Evolutionary conservation across 495 filamentous ascomycete genomes (phyloP).

Genomic region (Penicillium crystallinum): DNA sequence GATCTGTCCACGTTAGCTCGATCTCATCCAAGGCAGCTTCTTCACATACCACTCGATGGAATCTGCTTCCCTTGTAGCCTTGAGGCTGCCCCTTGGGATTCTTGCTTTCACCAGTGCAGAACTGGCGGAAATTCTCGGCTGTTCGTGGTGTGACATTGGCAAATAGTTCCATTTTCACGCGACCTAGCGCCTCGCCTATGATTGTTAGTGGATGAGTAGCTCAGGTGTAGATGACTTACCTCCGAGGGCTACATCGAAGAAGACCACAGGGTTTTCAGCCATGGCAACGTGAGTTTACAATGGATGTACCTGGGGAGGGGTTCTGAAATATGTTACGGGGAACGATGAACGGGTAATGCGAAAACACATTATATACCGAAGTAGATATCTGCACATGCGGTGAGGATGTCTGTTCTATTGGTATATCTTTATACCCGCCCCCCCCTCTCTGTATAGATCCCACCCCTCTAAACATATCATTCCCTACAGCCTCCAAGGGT

Average conservation of each 20-base stretch:
- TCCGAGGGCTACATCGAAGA: conserved; percentile 90
- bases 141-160: conserved; percentile 77
- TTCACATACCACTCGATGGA: conserved; percentile 81
- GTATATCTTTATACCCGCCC: too few relatives aligned
- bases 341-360: too few relatives aligned
- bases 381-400: too few relatives aligned
- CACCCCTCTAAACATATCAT: too few relatives aligned
- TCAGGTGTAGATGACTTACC: too few relatives aligned
- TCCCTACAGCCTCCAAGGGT: too few relatives aligned
- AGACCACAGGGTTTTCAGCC: conserved; percentile 61
- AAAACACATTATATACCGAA: too few relatives aligned
- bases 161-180: conserved; percentile 93
- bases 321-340: too few relatives aligned
- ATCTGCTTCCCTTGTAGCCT: conserved; percentile 91
- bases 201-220: too few relatives aligned
- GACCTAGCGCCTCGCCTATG: conserved; percentile 81
- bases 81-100: conserved; percentile 72
- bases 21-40: neutral
- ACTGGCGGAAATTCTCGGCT: conserved; percentile 95
- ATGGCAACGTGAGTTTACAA: conserved; percentile 1
- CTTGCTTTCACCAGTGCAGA: conserved; percentile 92
- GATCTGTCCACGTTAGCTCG: conserved; percentile 52
- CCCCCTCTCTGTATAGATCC: too few relatives aligned
- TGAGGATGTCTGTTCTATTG: too few relatives aligned
- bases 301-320: neutral